phyloP scores from a whole-genome alignment of 108 stramenopile genomes.

The Cyclotella choctawhatcheeana region DNA sequence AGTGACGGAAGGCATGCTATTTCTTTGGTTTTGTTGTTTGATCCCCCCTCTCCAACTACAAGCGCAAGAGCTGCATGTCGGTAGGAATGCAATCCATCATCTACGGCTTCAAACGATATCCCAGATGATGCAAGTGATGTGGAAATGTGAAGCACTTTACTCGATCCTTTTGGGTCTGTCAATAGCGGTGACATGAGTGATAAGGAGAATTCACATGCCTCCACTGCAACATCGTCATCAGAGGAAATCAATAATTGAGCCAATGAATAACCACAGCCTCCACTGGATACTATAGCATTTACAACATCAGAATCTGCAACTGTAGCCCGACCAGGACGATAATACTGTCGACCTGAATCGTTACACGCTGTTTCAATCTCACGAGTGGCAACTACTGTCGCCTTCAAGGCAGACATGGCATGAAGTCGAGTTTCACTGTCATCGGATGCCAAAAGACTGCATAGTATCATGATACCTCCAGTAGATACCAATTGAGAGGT shows the following conservation, averaged over 20 bases:
- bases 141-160: conserved; percentile 26
- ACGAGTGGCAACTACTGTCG: conserved; percentile 65
- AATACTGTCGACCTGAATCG: conserved; percentile 60
- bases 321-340: conserved; percentile 28
- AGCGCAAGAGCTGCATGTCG: conserved; percentile 79
- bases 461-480: conserved; percentile 83
- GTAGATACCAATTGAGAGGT: conserved; percentile 64
- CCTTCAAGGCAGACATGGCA: conserved; percentile 72
- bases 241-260: conserved; percentile 76
- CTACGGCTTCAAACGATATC: conserved; percentile 10
- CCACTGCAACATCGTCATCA: conserved; percentile 73
- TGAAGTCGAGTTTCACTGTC: conserved; percentile 84
- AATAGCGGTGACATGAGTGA: conserved; percentile 72
- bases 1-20: conserved; percentile 44
- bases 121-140: background rate
- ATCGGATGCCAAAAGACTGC: conserved; percentile 69
- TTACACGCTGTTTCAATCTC: no score
- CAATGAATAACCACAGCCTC: conserved; percentile 72
- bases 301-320: conserved; percentile 73
- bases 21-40: conserved; percentile 7
- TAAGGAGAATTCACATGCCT: conserved; percentile 73
- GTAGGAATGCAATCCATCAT: conserved; percentile 51
- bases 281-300: conserved; percentile 70
- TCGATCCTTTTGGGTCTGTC: conserved; percentile 53
- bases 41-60: conserved; percentile 52